Conservation (phyloP, 2,329 filamentous ascomycete genomes). For the Penicillium fuscoglaucum region DNA sequence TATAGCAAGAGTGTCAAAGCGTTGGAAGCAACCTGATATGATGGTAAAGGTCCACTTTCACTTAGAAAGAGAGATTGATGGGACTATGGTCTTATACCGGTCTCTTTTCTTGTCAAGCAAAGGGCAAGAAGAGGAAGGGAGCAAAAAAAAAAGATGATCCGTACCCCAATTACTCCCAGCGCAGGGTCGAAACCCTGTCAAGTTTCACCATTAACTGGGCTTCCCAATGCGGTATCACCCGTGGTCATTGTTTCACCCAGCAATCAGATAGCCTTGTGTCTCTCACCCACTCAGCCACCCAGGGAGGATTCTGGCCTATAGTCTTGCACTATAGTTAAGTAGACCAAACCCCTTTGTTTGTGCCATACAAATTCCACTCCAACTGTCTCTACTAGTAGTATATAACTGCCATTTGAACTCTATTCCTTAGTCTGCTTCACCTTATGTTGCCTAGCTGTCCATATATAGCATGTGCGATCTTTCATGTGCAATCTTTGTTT, state of each 20-base stretch:
- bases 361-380: neutral
- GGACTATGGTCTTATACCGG: too few species aligned
- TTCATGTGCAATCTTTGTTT: neutral
- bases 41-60: neutral
- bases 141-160: neutral
- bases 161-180: neutral
- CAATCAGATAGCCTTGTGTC: slow-evolving; percentile 1
- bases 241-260: neutral
- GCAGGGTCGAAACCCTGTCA: neutral
- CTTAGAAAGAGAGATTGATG: neutral
- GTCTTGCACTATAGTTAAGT: neutral
- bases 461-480: neutral
- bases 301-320: neutral
- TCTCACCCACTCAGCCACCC: slow-evolving; percentile 5
- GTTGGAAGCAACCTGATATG: neutral
- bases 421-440: neutral
- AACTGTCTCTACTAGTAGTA: neutral
- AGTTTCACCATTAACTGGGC: neutral
- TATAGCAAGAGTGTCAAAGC: neutral
- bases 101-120: neutral
- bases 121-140: neutral
- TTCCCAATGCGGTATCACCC: slow-evolving; percentile 4
- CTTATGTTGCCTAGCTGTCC: neutral
- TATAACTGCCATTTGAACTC: neutral
- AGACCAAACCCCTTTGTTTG: neutral